phyloP scores from a whole-genome alignment of 164 flowering plant species.

The Vitis amurensis region DNA sequence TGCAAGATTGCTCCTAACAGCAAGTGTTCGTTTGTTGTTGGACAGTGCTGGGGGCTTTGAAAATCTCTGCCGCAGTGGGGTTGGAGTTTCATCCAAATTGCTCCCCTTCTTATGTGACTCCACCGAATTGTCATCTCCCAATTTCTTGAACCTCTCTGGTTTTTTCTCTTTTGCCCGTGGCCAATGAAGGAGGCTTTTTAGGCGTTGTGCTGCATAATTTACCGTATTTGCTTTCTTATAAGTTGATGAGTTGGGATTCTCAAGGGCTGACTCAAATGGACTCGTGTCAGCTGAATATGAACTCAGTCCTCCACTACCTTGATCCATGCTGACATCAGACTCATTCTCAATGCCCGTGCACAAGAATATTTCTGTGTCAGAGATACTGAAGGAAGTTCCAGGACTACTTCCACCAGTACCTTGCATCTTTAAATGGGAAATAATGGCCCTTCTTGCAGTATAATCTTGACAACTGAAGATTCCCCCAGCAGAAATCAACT shows the following conservation, averaged over 20 bases:
- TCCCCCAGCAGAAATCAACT: conserved; percentile 63
- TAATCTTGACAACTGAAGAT: conserved; percentile 46
- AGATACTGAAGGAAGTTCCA: conserved; percentile 52
- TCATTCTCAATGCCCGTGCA: conserved; percentile 43
- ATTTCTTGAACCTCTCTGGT: conserved; percentile 21
- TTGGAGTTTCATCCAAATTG: conserved; percentile 49
- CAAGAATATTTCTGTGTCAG: conserved; percentile 55
- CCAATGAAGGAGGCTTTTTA: conserved; percentile 72
- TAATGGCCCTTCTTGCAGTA: conserved; percentile 41
- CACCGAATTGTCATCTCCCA: conserved; percentile 28
- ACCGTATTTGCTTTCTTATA: conserved; percentile 29
- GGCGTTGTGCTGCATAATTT: conserved; percentile 50
- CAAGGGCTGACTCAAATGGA: conserved; percentile 22
- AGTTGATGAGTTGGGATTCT: conserved; percentile 15
- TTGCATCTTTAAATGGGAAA: conserved; percentile 52
- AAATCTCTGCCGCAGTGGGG: conserved; percentile 72
- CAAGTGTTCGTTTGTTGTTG: conserved; percentile 63
- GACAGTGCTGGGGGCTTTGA: conserved; percentile 52
- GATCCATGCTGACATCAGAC: conserved; percentile 26
- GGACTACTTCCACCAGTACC: conserved; percentile 48
- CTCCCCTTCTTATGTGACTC: conserved; percentile 36
- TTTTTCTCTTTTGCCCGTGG: conserved; percentile 47
- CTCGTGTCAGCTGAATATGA: conserved; percentile 24
- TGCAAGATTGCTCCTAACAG: conserved; percentile 68
- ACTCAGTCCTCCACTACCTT: conserved; percentile 18